Conservation (phyloP, 202 grass and related monocot species). For the Zizania palustris region DNA sequence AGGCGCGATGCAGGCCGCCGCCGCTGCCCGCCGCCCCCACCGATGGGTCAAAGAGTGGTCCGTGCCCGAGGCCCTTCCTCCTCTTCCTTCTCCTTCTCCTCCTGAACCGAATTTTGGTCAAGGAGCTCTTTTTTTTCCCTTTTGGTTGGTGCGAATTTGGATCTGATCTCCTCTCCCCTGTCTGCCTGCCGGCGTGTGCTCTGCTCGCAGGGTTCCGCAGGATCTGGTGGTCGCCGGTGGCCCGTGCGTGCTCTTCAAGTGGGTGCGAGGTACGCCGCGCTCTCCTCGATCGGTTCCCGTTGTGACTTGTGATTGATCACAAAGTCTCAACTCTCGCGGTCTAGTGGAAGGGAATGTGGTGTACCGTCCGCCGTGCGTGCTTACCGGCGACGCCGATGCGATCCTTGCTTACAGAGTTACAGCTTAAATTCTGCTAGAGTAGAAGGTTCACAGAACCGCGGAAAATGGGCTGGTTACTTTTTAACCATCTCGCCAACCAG, state of each 20-base stretch:
- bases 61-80: not conserved
- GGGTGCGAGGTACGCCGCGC: conserved; percentile 73
- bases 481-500: too few species aligned
- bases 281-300: not conserved
- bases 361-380: not conserved
- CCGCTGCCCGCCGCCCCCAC: conserved; percentile 33
- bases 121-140: not conserved
- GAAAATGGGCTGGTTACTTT: not conserved
- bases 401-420: not conserved
- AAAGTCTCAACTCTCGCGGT: not conserved
- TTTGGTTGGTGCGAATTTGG: conserved; percentile 25
- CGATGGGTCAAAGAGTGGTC: conserved; percentile 94
- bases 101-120: conserved; percentile 12
- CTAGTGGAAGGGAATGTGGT: not conserved
- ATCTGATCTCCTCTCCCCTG: conserved; percentile 19
- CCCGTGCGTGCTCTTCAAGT: conserved; percentile 82
- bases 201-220: conserved; percentile 70
- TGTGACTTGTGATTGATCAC: not conserved
- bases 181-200: not conserved
- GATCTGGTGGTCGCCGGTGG: conserved; percentile 71
- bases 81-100: not conserved
- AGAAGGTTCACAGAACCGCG: not conserved
- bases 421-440: not conserved
- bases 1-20: conserved; percentile 48
- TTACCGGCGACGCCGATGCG: not conserved